Evolutionary conservation across 2,329 filamentous ascomycete genomes (phyloP).

Genomic region (Xylariaceae sp.): DNA sequence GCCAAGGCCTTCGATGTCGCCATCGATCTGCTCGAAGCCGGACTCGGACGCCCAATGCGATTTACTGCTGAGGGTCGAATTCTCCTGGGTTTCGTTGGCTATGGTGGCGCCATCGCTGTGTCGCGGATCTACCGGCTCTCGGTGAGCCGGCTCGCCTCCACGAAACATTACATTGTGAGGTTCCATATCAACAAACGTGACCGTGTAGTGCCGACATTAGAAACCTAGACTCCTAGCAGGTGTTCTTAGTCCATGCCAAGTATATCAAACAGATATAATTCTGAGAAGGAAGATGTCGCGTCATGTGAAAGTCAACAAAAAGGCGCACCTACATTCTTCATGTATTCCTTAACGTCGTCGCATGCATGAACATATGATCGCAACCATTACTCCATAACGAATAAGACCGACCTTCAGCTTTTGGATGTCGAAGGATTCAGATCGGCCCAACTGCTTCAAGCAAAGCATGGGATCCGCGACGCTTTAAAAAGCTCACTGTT

Average conservation of each 20-base stretch:
- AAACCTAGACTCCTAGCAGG: not conserved
- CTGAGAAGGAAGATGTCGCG: no score
- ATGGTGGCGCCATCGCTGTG: constrained; percentile 10
- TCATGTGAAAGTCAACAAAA: no score
- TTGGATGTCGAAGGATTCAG: no score
- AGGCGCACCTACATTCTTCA: no score
- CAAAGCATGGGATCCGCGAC: no score
- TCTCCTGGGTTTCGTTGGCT: constrained; percentile 16
- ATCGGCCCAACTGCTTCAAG: no score
- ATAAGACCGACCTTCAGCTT: no score
- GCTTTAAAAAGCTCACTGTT: no score
- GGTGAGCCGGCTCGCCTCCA: not conserved
- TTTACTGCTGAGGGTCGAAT: constrained; percentile 24
- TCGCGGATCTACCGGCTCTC: constrained; percentile 2
- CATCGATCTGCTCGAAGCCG: constrained; percentile 40
- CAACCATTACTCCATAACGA: no score
- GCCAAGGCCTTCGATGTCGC: constrained; percentile 38
- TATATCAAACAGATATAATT: not conserved
- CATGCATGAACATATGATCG: no score
- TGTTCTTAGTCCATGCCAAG: constrained; percentile 5
- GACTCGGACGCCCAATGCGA: constrained; percentile 34
- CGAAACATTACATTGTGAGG: constrained; percentile 2
- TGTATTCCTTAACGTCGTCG: no score
- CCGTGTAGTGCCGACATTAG: not conserved
- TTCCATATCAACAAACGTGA: constrained; percentile 7